Evolutionary conservation across 768 basidiomycete genomes (phyloP), one percentile per base, ranked within the genome.

Genomic region (Russula sp.): DNA sequence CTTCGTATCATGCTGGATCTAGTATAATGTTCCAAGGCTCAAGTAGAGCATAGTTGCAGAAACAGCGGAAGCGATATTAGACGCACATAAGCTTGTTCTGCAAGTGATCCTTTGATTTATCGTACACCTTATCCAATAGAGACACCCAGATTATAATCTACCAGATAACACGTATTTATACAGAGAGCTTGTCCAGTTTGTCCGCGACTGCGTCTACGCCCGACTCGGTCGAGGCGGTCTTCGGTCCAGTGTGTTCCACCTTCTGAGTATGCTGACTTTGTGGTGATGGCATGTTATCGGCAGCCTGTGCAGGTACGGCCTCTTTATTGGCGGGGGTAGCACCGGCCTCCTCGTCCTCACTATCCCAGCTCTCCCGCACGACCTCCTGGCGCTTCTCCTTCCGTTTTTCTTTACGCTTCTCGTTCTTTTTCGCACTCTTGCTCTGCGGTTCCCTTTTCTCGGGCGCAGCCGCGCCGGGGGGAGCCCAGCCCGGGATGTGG

Each of bases 291-390:
- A 35, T 50, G 32, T 22, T 39, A 20, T 61, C 66, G 11, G 37
- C 18, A 4, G 27, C 32, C 32, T 57, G 37, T 0, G 35, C 16
- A 22, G 44, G 35, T 13, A 10, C 20, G 14, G 48, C 48, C 32
- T 37, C 61, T 18, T 60, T 55, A 40, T 53, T 47, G 10, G 6
- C 50, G 3, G 61, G 45, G 20, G 68, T 58, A 32, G 72, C 55
- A 22, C 68, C 66, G 8, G 67, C 66, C 20, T 69, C 79, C 4
- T 83, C 86, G 11, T 85, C 87, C 7, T 88, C 87, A 54, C 87
- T 88, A 44, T 91, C 90, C 84, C 90, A 93, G 63, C 79, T 84
- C 65, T 91, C 89, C 60, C 82, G 84, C n/a, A 92, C 85, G 49
- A 67, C 72, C 31, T 77, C 77, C n/a, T 75, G 72, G 71, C 81